Evolutionary conservation across 768 basidiomycete genomes (phyloP), one percentile per base, ranked within the genome.

Genomic region (Suillus ampliporus): DNA sequence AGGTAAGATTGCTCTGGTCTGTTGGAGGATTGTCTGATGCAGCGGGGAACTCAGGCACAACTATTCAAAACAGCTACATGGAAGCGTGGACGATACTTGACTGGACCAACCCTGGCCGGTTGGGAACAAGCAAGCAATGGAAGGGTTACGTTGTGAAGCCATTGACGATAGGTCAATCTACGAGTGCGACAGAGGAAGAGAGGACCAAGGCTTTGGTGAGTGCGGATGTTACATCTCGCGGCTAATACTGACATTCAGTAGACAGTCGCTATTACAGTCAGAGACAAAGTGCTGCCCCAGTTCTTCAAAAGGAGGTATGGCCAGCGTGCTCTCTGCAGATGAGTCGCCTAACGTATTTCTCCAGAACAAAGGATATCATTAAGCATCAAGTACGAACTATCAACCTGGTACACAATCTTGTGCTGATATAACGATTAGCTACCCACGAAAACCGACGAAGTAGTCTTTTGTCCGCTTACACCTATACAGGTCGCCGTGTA

Each of bases 81-180:
- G 97, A 99, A 73, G 80, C 98, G 67, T 96, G 94, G 91, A 92
- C 93, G 1, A 88, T 99, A 38, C 77, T 98, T 37, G 88, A 97
- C 71, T 98, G 94, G 91, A 90, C 90, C n/a, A 91, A 89, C 64
- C 94, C 95, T 0, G 92, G 89, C 0, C 78, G 79, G 28, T 74
- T 97, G 10, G 97, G 96, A 0, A 88, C 86, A 0, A 71, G 78
- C 31, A 82, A 81, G 37, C 87, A 98, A 65, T 99, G 95, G 95
- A 84, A 88, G 48, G 81, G 82, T 5, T 89, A 83, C 65, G 84
- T 97, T 4, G 83, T 84, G 19, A 81, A 83, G 47, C 94, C 92
- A 0, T 75, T 95, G 66, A 86, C 81, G 14, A 67, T 75, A 0
- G 92, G 91, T 0, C 94, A 94, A 69, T 88, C 87, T 15, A 77